Percentiles rank a stretch among this genome's conserved stretches.
These are phyloP conservation scores for Rhodotorula sp. DNA, from an alignment of 1,284 basidiomycete species.

Conservation along the genomic window DNA sequence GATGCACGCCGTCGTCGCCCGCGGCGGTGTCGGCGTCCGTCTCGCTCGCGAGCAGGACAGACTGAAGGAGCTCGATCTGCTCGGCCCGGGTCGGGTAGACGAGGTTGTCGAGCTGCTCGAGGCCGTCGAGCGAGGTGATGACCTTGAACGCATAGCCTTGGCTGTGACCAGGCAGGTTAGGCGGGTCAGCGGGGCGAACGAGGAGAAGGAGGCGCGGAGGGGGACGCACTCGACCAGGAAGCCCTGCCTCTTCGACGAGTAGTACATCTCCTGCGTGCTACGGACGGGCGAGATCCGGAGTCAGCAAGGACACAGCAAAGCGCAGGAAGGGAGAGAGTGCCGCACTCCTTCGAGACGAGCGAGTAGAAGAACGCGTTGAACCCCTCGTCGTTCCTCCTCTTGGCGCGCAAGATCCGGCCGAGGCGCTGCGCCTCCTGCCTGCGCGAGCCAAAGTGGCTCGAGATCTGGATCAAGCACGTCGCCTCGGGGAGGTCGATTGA, in stretches of 20 bases:
- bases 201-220: not conserved
- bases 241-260: constrained; percentile 97
- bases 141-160: constrained; percentile 99
- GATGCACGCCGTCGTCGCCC: constrained; percentile 43
- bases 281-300: too few species aligned
- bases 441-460: constrained; percentile 98
- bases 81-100: constrained; percentile 89
- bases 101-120: constrained; percentile 80
- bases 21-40: constrained; percentile 84
- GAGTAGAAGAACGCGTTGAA: constrained; percentile 99
- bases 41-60: constrained; percentile 88
- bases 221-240: constrained; percentile 82
- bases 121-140: constrained; percentile 93
- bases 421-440: constrained; percentile 96
- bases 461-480: constrained; percentile 98
- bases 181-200: not conserved
- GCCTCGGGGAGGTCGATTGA: constrained; percentile 99
- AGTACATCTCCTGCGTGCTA: constrained; percentile 96
- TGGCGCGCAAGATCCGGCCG: constrained; percentile 93
- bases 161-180: not conserved
- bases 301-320: rapidly evolving
- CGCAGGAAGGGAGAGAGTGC: not conserved
- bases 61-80: constrained; percentile 91
- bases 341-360: constrained; percentile 85
- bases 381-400: constrained; percentile 96